These are phyloP conservation scores for Plectranthus barbatus DNA, from an alignment of 257 asterid genomes.

Conservation along the genomic window DNA sequence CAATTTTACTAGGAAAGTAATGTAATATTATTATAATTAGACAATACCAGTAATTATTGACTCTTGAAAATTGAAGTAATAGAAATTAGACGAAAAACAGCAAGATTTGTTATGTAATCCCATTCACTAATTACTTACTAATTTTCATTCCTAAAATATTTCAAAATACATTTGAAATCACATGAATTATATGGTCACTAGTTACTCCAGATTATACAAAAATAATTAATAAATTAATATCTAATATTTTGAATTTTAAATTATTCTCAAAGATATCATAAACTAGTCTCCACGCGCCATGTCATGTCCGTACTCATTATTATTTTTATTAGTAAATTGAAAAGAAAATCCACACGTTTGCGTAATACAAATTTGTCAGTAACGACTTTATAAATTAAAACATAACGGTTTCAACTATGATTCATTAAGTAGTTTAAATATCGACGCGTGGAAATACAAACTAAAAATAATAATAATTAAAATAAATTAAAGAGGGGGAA, in stretches of 20 bases:
- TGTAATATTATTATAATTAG: not conserved
- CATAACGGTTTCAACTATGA: not conserved
- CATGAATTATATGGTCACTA: not conserved
- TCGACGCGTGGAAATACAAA: not conserved
- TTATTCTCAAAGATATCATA: too few relatives aligned
- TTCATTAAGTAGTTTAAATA: not conserved
- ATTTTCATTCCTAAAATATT: not conserved
- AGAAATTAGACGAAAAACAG: not conserved
- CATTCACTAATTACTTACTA: constrained; percentile 7
- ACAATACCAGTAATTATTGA: not conserved
- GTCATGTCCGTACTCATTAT: too few relatives aligned
- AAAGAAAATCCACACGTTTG: too few relatives aligned
- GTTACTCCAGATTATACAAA: too few relatives aligned
- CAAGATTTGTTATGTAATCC: not conserved
- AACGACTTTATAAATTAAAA: too few relatives aligned
- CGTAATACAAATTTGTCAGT: too few relatives aligned
- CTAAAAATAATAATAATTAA: too few relatives aligned
- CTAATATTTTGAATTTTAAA: too few relatives aligned
- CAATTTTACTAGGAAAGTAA: not conserved
- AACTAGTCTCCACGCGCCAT: too few relatives aligned
- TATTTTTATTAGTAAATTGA: too few relatives aligned
- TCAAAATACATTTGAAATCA: not conserved
- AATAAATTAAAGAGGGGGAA: too few relatives aligned
- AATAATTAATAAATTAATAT: too few relatives aligned
- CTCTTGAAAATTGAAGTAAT: not conserved